Percentiles rank a stretch among this genome's conserved stretches.
These are phyloP conservation scores for Xylogone sp. DNA, from an alignment of 2,329 filamentous ascomycete genomes.

Conservation along the genomic window DNA sequence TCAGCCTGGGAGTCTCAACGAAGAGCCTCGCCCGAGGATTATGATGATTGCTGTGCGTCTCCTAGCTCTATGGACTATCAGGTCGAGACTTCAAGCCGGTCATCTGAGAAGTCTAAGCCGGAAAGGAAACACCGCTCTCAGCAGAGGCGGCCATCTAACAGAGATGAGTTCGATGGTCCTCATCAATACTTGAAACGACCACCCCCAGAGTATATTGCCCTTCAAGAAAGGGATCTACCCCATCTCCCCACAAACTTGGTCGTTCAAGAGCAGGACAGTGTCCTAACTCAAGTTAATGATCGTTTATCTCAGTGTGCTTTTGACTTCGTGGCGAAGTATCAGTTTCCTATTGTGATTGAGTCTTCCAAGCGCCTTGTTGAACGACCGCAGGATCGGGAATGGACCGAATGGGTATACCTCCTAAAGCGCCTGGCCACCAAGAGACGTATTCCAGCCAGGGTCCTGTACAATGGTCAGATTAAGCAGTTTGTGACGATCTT, in stretches of 20 bases:
- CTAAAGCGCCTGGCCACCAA: slow-evolving; percentile 83
- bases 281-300: slow-evolving; percentile 78
- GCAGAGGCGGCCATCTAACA: slow-evolving; percentile 71
- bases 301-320: slow-evolving; percentile 80
- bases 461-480: slow-evolving; percentile 86
- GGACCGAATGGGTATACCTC: slow-evolving; percentile 90
- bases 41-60: slow-evolving; percentile 44
- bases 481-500: slow-evolving; percentile 86
- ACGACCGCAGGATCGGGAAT: slow-evolving; percentile 73
- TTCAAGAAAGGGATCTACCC: slow-evolving; percentile 76
- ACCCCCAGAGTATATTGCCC: slow-evolving; percentile 64
- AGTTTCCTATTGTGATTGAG: slow-evolving; percentile 82
- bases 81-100: slow-evolving; percentile 45
- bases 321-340: slow-evolving; percentile 88
- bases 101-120: slow-evolving; percentile 41
- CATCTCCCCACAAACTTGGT: slow-evolving; percentile 79
- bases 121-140: slow-evolving; percentile 43
- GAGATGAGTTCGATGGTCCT: slow-evolving; percentile 86
- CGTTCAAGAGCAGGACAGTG: slow-evolving; percentile 79
- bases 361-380: slow-evolving; percentile 57
- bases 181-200: slow-evolving; percentile 77
- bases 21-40: slow-evolving; percentile 27
- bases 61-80: slow-evolving; percentile 59
- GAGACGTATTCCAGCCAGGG: slow-evolving; percentile 76
- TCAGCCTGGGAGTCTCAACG: slow-evolving; percentile 28